Evolutionary conservation across 139 green algal species (phyloP).

Genomic region (Spirogloea muscicola): DNA sequence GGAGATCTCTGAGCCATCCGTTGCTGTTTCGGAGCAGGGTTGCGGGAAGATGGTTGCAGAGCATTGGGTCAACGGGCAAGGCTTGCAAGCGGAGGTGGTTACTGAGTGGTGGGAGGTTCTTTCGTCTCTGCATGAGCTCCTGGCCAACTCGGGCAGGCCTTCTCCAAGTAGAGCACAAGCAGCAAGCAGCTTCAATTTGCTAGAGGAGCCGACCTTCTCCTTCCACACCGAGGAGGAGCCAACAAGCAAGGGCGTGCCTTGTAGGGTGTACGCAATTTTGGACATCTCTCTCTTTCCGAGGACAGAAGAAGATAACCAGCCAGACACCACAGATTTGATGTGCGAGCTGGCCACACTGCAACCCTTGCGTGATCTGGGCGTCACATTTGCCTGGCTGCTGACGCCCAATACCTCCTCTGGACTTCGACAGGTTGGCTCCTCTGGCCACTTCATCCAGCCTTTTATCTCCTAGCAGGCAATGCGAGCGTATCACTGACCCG

Average conservation of each 20-base stretch:
- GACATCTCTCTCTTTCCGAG: not conserved
- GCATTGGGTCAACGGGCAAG: too few relatives aligned
- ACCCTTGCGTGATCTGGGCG: not conserved
- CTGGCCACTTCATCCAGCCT: not conserved
- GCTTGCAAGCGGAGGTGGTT: too few relatives aligned
- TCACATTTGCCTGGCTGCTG: not conserved
- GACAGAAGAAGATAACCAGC: not conserved
- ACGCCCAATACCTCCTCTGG: not conserved
- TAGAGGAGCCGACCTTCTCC: too few relatives aligned
- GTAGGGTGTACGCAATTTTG: not conserved
- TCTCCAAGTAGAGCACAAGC: too few relatives aligned
- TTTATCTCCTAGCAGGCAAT: not conserved
- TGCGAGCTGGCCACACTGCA: not conserved
- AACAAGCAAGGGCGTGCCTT: not conserved
- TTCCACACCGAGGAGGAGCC: not conserved
- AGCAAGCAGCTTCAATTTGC: too few relatives aligned
- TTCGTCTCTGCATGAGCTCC: too few relatives aligned
- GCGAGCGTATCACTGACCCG: too few relatives aligned
- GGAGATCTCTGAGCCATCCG: too few relatives aligned
- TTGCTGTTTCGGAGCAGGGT: too few relatives aligned
- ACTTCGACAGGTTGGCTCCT: not conserved
- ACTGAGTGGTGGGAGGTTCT: too few relatives aligned
- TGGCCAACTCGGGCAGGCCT: too few relatives aligned
- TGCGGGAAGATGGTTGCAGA: too few relatives aligned
- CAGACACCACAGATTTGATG: not conserved